These are phyloP conservation scores for Jimgerdemannia flammicorona DNA, from an alignment of 192 early-diverging fungal genomes.

Conservation along the genomic window DNA sequence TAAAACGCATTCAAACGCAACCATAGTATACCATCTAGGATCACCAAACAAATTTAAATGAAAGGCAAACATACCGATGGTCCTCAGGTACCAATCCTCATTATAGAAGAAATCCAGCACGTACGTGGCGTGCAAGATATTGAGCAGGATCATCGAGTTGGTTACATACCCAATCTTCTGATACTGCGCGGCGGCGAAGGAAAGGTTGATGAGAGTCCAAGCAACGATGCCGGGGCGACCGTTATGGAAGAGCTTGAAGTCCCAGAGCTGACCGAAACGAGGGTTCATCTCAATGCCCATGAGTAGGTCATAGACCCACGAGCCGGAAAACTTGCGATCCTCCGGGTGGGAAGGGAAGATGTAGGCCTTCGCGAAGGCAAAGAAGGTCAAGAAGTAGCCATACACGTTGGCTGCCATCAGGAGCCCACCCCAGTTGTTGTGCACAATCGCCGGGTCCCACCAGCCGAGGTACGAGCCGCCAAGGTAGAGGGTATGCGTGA, in stretches of 20 bases:
- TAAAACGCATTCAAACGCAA: too few species aligned
- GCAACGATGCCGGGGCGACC: slow-evolving; percentile 82
- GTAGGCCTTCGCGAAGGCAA: slow-evolving; percentile 68
- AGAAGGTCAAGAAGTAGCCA: slow-evolving; percentile 74
- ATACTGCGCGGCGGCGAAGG: slow-evolving; percentile 76
- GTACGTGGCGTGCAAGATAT: slow-evolving; percentile 68
- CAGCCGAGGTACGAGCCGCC: slow-evolving; percentile 57
- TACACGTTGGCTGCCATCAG: slow-evolving; percentile 69
- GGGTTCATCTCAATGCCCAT: slow-evolving; percentile 87
- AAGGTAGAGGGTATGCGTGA: slow-evolving; percentile 66
- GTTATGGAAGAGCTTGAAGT: slow-evolving; percentile 85
- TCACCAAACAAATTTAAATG: not conserved
- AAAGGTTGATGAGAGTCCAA: slow-evolving; percentile 78
- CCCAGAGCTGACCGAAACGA: slow-evolving; percentile 66
- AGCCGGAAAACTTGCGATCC: slow-evolving; percentile 76
- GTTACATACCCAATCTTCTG: slow-evolving; percentile 68
- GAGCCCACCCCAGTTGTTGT: slow-evolving; percentile 73
- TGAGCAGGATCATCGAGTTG: slow-evolving; percentile 79
- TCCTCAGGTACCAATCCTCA: slow-evolving; percentile 85
- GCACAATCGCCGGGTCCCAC: slow-evolving; percentile 63
- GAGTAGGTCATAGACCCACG: slow-evolving; percentile 70
- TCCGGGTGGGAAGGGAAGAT: slow-evolving; percentile 66
- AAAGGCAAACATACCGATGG: slow-evolving; percentile 44
- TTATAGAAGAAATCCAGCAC: slow-evolving; percentile 80
- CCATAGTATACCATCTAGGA: not conserved